These are phyloP conservation scores for Colletotrichum costaricense DNA, from an alignment of 2,329 filamentous ascomycete species.

Conservation along the genomic window DNA sequence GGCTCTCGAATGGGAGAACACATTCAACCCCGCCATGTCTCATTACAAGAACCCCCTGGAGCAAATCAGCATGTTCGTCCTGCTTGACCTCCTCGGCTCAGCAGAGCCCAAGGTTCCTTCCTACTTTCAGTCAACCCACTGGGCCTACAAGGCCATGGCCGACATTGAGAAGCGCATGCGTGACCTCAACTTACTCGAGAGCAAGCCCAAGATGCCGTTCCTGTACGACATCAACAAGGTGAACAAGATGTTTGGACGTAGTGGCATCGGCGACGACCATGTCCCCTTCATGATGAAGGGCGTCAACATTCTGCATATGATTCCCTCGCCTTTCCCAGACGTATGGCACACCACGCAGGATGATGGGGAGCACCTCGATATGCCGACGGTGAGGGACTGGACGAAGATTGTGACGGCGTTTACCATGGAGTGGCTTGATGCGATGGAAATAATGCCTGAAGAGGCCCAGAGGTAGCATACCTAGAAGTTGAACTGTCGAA, in stretches of 20 bases:
- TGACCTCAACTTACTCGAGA: conserved; percentile 62
- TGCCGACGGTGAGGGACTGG: conserved; percentile 81
- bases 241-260: conserved; percentile 45
- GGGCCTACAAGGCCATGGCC: conserved; percentile 80
- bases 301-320: conserved; percentile 81
- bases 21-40: conserved; percentile 73
- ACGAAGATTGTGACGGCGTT: conserved; percentile 78
- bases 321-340: conserved; percentile 75
- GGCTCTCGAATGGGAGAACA: conserved; percentile 77
- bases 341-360: conserved; percentile 81
- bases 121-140: conserved; percentile 83
- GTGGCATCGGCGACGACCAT: conserved; percentile 76
- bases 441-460: conserved; percentile 56
- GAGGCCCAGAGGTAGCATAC: conserved; percentile 3
- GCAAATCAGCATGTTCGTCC: conserved; percentile 80
- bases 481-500: neutral
- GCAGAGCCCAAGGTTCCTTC: conserved; percentile 72
- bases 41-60: conserved; percentile 76
- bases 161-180: conserved; percentile 73
- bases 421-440: conserved; percentile 82
- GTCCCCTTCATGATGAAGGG: conserved; percentile 80
- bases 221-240: conserved; percentile 65
- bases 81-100: conserved; percentile 79
- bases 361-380: conserved; percentile 78
- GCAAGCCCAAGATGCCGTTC: conserved; percentile 56